Conservation (phyloP, 2,329 filamentous ascomycete species). For the Calonectria pteridis region DNA sequence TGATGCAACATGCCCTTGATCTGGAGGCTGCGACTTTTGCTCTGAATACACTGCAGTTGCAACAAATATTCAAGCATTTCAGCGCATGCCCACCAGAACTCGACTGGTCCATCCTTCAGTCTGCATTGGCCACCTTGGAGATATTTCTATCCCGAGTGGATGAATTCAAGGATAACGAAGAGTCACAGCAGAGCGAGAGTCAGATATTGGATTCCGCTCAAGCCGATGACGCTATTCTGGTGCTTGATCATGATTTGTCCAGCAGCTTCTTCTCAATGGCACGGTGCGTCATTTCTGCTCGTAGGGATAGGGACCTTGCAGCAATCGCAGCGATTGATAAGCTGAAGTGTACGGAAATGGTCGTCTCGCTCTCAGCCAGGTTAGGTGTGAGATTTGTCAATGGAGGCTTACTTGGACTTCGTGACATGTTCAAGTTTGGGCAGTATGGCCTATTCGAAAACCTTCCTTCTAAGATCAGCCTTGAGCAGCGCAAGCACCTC, state of each 20-base stretch:
- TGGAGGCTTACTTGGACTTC: slow-evolving; percentile 58
- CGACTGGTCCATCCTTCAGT: slow-evolving; percentile 62
- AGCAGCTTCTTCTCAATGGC: slow-evolving; percentile 62
- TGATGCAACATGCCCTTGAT: slow-evolving; percentile 60
- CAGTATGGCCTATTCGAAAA: slow-evolving; percentile 65
- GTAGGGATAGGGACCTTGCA: slow-evolving; percentile 26
- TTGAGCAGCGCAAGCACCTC: slow-evolving; percentile 59
- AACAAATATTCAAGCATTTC: slow-evolving; percentile 64
- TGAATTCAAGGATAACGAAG: slow-evolving; percentile 53
- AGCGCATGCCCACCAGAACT: slow-evolving; percentile 56
- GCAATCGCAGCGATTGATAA: slow-evolving; percentile 37
- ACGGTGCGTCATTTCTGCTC: slow-evolving; percentile 51
- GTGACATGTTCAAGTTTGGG: slow-evolving; percentile 59
- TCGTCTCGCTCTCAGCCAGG: slow-evolving; percentile 59
- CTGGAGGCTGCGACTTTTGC: slow-evolving; percentile 62
- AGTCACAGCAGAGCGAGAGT: slow-evolving; percentile 54
- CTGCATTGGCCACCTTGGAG: slow-evolving; percentile 61
- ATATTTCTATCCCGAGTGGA: slow-evolving; percentile 61
- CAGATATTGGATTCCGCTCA: slow-evolving; percentile 54
- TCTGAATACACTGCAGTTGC: slow-evolving; percentile 63
- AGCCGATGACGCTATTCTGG: slow-evolving; percentile 60
- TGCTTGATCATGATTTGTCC: slow-evolving; percentile 64
- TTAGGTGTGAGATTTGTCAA: slow-evolving; percentile 60
- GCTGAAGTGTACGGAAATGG: slow-evolving; percentile 57
- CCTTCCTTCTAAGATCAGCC: slow-evolving; percentile 53